These are phyloP conservation scores for Pythium volutum DNA, from an alignment of 352 stramenopile species.

Conservation along the genomic window DNA sequence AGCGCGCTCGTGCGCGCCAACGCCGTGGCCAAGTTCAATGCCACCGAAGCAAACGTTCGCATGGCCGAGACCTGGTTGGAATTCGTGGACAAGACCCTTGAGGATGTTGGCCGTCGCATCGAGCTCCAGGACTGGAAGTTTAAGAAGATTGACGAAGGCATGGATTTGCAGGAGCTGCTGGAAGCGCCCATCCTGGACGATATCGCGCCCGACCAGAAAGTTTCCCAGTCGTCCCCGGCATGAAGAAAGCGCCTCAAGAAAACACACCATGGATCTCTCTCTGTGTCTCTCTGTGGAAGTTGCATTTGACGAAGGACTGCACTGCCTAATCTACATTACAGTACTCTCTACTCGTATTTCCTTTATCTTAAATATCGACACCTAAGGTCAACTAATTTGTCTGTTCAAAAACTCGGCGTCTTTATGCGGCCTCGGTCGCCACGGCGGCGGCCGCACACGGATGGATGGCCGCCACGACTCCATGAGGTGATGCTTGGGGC, in stretches of 20 bases:
- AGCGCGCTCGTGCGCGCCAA: conserved; percentile 52
- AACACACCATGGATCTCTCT: background rate
- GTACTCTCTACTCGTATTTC: no score
- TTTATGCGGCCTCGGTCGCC: conserved; percentile 12
- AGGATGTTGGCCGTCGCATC: conserved; percentile 73
- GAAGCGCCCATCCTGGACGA: background rate
- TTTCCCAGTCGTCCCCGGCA: background rate
- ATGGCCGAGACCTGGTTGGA: conserved; percentile 71
- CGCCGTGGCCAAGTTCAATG: conserved; percentile 52
- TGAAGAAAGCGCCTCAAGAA: background rate
- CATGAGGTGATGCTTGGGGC: background rate
- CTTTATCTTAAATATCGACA: conserved; percentile 12
- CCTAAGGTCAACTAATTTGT: background rate
- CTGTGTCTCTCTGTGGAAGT: background rate
- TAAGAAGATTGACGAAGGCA: conserved; percentile 44
- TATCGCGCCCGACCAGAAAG: conserved; percentile 1
- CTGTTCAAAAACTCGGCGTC: background rate
- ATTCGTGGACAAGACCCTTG: conserved; percentile 54
- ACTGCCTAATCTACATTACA: conserved; percentile 16
- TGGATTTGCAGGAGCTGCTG: conserved; percentile 17
- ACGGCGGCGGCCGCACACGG: background rate
- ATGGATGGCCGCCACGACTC: background rate
- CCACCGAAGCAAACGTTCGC: conserved; percentile 48
- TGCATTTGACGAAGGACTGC: conserved; percentile 1
- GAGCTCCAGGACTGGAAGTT: conserved; percentile 81